Base-by-base conservation (phyloP, 2,329 filamentous ascomycete genomes). In the Colletotrichum falcatum region DNA sequence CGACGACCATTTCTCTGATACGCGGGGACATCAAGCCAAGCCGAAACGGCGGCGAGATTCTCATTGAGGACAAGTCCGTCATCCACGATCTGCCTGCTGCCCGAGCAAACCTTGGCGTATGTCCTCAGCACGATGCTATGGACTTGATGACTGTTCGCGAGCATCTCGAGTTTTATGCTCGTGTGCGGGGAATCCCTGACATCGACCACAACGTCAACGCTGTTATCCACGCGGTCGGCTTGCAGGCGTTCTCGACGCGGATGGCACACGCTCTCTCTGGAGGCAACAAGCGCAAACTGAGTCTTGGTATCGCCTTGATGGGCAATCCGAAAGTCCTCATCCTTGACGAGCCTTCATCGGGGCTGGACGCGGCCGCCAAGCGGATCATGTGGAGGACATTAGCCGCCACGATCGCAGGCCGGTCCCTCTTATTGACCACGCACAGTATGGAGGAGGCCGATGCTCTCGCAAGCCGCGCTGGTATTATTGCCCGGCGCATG, bases 361-460 rank as follows among this genome's bases (percentile, higher is more conserved):
- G 95, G 0, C 92, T 98, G 83, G 95, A 98, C 75, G 94, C 95
- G 0, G 94, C 94, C 0, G 92, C 94, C 0, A 98, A 98, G 80
- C 89, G 95, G 51, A 88, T 97, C 74, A 97, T 98, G 93, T 98
- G 95, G 95, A 89, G 89, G 66, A 97, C 94, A 0, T 85, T 98
- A 0, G 88, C 89, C 4, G 87, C 90, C 1, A 90, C 95, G 4
- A 90, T 92, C 0, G 88, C 90, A 0, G 94, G 94, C 0, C 88
- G 95, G n/a, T 93, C 91, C 0, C 89, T 98, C 20, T 85, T 98
- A 1, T 87, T 98, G 23, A 98, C 95, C 0, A 98, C 95, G 0
- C 95, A 98, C 79, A 93, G 90, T 59, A 97, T 98, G 94, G 95
- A 98, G 79, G 95, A 98, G 81, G 95, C 95, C 0, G 94, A 97